phyloP scores from a whole-genome alignment of 768 basidiomycete species.

The Asterophora lycoperdoides region DNA sequence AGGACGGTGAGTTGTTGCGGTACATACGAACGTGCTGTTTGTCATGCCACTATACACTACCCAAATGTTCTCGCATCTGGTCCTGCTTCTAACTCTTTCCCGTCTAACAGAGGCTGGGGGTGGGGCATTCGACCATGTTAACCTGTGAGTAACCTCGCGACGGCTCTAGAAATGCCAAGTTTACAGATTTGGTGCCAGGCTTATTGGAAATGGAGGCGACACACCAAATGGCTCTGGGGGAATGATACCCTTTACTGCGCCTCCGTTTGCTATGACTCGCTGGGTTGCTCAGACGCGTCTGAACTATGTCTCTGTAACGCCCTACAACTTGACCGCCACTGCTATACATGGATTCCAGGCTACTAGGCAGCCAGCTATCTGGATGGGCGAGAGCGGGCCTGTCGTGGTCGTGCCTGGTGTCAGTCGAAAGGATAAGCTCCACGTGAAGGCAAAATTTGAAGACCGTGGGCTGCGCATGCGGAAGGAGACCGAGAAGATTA shows the following conservation, averaged over 20 bases:
- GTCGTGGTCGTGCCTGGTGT: conserved; percentile 59
- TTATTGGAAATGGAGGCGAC: conserved; percentile 72
- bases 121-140: conserved; percentile 27
- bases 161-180: not conserved
- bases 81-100: no score
- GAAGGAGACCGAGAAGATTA: conserved; percentile 50
- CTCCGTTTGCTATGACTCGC: conserved; percentile 82
- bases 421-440: conserved; percentile 20
- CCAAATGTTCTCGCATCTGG: no score
- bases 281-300: conserved; percentile 80
- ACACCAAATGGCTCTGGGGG: conserved; percentile 69
- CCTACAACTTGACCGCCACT: conserved; percentile 60
- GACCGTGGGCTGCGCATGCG: conserved; percentile 52
- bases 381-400: conserved; percentile 81
- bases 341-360: conserved; percentile 71
- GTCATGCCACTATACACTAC: no score
- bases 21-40: no score
- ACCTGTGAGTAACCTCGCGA: conserved; percentile 21
- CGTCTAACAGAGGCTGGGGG: not conserved
- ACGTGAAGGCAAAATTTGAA: conserved; percentile 51
- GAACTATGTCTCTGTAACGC: conserved; percentile 71
- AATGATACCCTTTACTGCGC: conserved; percentile 72
- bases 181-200: conserved; percentile 18
- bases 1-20: no score
- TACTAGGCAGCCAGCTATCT: conserved; percentile 82